Evolutionary conservation across 169 alveolate genomes (phyloP), one percentile per base, ranked within the genome.

Genomic region (Perkinsus olseni): DNA sequence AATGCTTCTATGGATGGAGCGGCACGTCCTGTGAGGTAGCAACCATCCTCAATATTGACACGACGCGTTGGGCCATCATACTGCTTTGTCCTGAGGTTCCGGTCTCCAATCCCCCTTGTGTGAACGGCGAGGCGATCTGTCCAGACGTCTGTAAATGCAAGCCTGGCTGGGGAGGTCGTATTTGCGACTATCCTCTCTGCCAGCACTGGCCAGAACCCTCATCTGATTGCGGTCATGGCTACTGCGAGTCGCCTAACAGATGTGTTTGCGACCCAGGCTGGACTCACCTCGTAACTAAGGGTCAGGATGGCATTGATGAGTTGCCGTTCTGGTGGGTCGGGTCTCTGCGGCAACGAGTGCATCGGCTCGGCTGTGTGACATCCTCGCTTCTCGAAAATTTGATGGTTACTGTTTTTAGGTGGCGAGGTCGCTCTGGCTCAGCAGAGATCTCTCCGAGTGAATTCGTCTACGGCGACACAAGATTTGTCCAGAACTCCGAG

Each of bases 151-250:
- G 98, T 51, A 45, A 92, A 38, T 96, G 98, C 93, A 94, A 94
- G 38, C 74, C 74, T 20, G 97, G 97, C 28, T 96, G 96, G 94
- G 94, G 93, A 31, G 98, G 98, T 36, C 93, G 94, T 0, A 93
- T 95, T 37, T 96, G 98, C 93, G 98, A 96, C 91, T 94, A 93
- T 8, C 96, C 97, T 21, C 74, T 74, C 10, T 96, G 97, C 74
- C 91, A 92, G 38, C 51, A 92, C 1, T 91, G 93, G 93, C 93
- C 93, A 21, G 74, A 21, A 74, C 93, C 93, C 13, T 39, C 74
- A 4, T 62, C 40, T 48, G 93, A 91, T n/a, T 91, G 93, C 93
- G 93, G 93, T 31, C 93, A 39, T 21, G 93, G 93, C 38, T n/a
- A 51, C 74, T 91, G 93, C 39, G 74, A 39, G 24, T 48, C 48